Evolutionary conservation across 108 stramenopile genomes (phyloP).

Genomic region (Nitzschia sp.): DNA sequence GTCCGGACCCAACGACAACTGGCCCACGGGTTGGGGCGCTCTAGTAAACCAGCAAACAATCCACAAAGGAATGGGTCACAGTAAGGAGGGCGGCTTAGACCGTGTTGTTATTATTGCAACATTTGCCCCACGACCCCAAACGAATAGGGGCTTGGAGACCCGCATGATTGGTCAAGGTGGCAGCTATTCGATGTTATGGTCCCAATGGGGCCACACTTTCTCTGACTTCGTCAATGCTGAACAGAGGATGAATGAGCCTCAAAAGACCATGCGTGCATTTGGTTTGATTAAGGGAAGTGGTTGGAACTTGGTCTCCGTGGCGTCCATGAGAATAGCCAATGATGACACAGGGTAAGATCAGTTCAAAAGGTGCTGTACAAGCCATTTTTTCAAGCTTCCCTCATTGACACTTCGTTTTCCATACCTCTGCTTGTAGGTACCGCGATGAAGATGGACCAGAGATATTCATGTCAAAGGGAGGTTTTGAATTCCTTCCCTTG

Average conservation of each 20-base stretch:
- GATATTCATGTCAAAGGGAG: constrained; percentile 35
- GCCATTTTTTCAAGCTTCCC: neutral
- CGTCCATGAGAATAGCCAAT: constrained; percentile 48
- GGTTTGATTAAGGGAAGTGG: constrained; percentile 55
- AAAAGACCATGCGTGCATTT: constrained; percentile 37
- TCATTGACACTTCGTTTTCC: too few relatives aligned
- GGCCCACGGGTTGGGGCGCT: constrained; percentile 48
- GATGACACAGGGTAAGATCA: constrained; percentile 36
- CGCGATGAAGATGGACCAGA: neutral
- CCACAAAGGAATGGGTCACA: constrained; percentile 54
- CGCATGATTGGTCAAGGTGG: constrained; percentile 42
- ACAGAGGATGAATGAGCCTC: constrained; percentile 43
- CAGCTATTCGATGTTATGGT: constrained; percentile 51
- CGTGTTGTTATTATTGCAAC: constrained; percentile 57
- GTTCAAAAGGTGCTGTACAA: neutral
- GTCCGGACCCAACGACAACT: constrained; percentile 26
- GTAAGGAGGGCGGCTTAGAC: constrained; percentile 36
- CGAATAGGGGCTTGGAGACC: constrained; percentile 11
- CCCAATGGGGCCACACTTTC: constrained; percentile 64
- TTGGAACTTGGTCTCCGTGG: constrained; percentile 38
- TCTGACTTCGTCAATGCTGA: constrained; percentile 47
- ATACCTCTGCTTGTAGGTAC: neutral
- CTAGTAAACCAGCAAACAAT: constrained; percentile 54
- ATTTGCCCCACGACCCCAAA: constrained; percentile 55
- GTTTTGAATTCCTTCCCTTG: constrained; percentile 36